Conservation (phyloP, 371 early-diverging fungal genomes). For the Circinella minor region DNA sequence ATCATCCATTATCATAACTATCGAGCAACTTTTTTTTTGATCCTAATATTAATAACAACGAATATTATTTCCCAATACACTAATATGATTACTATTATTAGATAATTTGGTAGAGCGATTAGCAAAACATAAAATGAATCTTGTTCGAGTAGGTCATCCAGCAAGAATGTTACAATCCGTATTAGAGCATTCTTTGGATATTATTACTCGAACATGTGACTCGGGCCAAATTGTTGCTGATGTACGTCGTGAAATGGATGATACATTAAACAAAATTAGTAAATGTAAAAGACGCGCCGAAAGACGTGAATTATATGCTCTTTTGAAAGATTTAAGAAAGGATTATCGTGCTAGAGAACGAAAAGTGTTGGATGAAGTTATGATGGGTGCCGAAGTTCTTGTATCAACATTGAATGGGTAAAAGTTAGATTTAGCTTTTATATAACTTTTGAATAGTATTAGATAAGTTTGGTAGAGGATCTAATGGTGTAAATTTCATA, state of each 20-base stretch:
- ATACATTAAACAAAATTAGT: constrained; percentile 58
- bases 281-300: constrained; percentile 73
- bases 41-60: too few relatives aligned
- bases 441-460: too few relatives aligned
- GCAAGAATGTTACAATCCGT: constrained; percentile 79
- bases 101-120: constrained; percentile 88
- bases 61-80: not conserved
- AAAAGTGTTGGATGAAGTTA: constrained; percentile 66
- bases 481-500: not conserved
- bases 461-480: too few relatives aligned
- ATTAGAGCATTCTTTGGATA: constrained; percentile 73
- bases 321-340: constrained; percentile 74
- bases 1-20: not conserved
- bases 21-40: too few relatives aligned
- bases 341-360: constrained; percentile 77
- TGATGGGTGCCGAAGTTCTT: constrained; percentile 66
- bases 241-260: constrained; percentile 82
- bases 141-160: constrained; percentile 89
- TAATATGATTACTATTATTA: constrained; percentile 12
- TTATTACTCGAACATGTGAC: constrained; percentile 72
- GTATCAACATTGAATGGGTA: constrained; percentile 70
- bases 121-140: constrained; percentile 57
- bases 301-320: constrained; percentile 66
- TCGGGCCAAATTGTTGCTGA: constrained; percentile 80
- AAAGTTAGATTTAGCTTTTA: not conserved